Percentiles rank a stretch among this genome's conserved stretches.
phyloP scores from a whole-genome alignment of 768 basidiomycete genomes.

The Rhizopogon sp. region DNA sequence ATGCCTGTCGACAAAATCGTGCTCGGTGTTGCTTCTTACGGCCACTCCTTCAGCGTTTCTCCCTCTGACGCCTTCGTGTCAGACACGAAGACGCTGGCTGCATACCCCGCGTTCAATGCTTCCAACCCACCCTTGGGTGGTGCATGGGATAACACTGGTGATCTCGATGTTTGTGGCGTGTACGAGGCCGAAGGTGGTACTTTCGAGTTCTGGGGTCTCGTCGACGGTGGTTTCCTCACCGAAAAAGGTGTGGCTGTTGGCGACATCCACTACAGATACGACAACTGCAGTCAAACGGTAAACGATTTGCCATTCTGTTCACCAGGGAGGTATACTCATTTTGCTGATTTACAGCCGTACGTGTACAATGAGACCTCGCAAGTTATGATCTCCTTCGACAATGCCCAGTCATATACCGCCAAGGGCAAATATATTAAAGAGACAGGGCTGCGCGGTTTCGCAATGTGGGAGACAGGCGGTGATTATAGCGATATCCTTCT shows the following conservation, averaged over 20 bases:
- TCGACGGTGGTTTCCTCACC: slow-evolving; percentile 51
- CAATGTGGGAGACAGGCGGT: slow-evolving; percentile 69
- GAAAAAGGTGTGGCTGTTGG: slow-evolving; percentile 18
- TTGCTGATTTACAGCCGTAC: slow-evolving; percentile 45
- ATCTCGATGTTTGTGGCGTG: slow-evolving; percentile 52
- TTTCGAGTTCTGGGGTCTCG: slow-evolving; percentile 56
- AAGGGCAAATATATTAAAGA: slow-evolving; percentile 59
- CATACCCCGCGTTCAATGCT: slow-evolving; percentile 48
- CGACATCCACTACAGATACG: slow-evolving; percentile 51
- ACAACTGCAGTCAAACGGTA: slow-evolving; percentile 71
- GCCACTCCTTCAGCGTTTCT: slow-evolving; percentile 60
- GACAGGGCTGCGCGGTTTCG: slow-evolving; percentile 56
- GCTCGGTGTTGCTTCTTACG: slow-evolving; percentile 79
- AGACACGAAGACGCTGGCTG: slow-evolving; percentile 27
- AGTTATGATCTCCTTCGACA: slow-evolving; percentile 63
- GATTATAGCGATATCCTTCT: slow-evolving; percentile 57
- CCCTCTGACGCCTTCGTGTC: slow-evolving; percentile 30
- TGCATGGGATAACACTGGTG: slow-evolving; percentile 45
- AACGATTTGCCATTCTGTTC: slow-evolving; percentile 7
- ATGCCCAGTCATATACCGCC: slow-evolving; percentile 49
- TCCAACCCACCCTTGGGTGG: slow-evolving; percentile 46
- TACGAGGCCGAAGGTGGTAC: slow-evolving; percentile 42
- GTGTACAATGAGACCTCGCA: slow-evolving; percentile 54
- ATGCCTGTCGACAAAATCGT: slow-evolving; percentile 68
- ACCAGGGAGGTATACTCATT: not conserved